A percentile compares a stretch with the other conserved stretches of the same genome.
Evolutionary conservation across 2,329 filamentous ascomycete genomes (phyloP).

Genomic region (Dendryphion nanum): DNA sequence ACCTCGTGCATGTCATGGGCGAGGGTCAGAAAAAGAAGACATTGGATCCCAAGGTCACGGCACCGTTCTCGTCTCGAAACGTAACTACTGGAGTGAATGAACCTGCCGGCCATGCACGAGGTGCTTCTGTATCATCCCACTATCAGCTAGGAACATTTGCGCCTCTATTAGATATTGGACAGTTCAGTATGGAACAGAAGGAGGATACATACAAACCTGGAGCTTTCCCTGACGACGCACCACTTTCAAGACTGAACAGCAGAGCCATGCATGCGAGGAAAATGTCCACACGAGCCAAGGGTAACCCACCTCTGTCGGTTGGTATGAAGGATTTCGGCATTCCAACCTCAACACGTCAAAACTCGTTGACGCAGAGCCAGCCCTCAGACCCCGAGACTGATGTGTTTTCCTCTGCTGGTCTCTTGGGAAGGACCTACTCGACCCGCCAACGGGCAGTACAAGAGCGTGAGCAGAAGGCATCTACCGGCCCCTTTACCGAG

Average conservation of each 20-base stretch:
- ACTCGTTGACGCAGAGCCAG: slow-evolving; percentile 16
- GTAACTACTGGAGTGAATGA: not conserved
- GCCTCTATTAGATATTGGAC: slow-evolving; percentile 63
- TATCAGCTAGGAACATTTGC: slow-evolving; percentile 65
- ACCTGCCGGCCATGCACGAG: slow-evolving; percentile 23
- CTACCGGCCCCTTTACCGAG: slow-evolving; percentile 52
- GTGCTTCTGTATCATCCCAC: slow-evolving; percentile 50
- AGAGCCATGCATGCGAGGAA: slow-evolving; percentile 34
- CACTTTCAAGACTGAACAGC: slow-evolving; percentile 21
- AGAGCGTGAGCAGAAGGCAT: slow-evolving; percentile 36
- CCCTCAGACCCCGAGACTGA: slow-evolving; percentile 28
- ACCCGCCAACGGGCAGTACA: slow-evolving; percentile 42
- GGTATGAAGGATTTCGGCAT: slow-evolving; percentile 14
- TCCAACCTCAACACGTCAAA: slow-evolving; percentile 8
- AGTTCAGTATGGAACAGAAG: slow-evolving; percentile 50
- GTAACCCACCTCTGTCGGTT: slow-evolving; percentile 35
- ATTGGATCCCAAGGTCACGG: slow-evolving; percentile 27
- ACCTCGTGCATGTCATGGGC: slow-evolving; percentile 72
- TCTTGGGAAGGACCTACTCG: slow-evolving; percentile 53
- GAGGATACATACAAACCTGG: slow-evolving; percentile 22
- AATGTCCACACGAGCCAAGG: slow-evolving; percentile 38
- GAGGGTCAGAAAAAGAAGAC: slow-evolving; percentile 47
- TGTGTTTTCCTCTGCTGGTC: slow-evolving; percentile 47
- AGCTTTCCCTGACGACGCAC: slow-evolving; percentile 22
- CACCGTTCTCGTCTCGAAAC: slow-evolving; percentile 10